These are phyloP conservation scores for Sindora glabra DNA, from an alignment of 306 rosid genomes.

Conservation along the genomic window DNA sequence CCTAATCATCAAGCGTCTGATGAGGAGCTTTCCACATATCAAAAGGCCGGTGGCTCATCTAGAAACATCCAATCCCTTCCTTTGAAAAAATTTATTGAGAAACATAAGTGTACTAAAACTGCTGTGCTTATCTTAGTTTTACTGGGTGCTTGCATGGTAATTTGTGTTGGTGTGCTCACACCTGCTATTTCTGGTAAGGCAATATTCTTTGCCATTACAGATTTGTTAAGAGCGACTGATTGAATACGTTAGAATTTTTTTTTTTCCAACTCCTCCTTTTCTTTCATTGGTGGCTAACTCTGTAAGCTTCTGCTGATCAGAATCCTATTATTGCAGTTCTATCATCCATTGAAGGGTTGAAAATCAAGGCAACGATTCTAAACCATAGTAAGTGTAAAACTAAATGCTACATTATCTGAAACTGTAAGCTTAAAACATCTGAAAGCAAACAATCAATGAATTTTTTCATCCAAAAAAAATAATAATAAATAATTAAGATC, in stretches of 20 bases:
- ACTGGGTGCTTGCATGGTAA: slow-evolving; percentile 77
- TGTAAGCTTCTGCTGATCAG: slow-evolving; percentile 16
- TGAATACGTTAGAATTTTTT: slow-evolving; percentile 4
- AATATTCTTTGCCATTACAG: slow-evolving; percentile 7
- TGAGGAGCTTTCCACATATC: slow-evolving; percentile 75
- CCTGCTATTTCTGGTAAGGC: slow-evolving; percentile 70
- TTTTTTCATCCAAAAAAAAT: too few relatives aligned
- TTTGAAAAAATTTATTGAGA: slow-evolving; percentile 61
- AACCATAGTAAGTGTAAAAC: slow-evolving; percentile 41
- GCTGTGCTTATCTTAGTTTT: slow-evolving; percentile 58
- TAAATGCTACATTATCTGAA: not conserved
- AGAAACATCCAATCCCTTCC: slow-evolving; percentile 33
- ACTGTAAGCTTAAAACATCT: slow-evolving; percentile 6
- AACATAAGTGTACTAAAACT: slow-evolving; percentile 46
- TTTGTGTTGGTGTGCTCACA: slow-evolving; percentile 58
- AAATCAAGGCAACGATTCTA: slow-evolving; percentile 30
- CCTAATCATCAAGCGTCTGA: slow-evolving; percentile 78
- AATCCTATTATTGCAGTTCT: slow-evolving; percentile 51
- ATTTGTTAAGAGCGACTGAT: not conserved
- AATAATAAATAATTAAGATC: too few relatives aligned
- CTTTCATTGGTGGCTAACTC: not conserved
- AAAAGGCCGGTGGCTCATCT: slow-evolving; percentile 39
- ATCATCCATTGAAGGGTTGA: slow-evolving; percentile 66
- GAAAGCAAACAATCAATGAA: not conserved
- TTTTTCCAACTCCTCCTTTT: slow-evolving; percentile 9